These are phyloP conservation scores for Penicillium sp. DNA, from an alignment of 2,329 filamentous ascomycete genomes.

Conservation along the genomic window DNA sequence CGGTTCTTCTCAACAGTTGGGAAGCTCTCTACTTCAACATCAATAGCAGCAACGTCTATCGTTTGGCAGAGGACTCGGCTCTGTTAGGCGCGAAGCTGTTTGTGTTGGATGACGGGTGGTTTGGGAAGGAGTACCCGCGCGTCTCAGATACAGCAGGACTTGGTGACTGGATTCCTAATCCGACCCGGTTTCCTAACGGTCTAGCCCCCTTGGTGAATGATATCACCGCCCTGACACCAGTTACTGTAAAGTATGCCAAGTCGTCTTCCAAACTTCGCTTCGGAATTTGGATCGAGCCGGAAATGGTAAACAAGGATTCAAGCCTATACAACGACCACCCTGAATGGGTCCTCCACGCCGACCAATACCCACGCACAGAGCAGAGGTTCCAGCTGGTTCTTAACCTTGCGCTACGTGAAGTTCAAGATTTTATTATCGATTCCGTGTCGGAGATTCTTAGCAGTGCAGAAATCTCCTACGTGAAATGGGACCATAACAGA, in stretches of 20 bases:
- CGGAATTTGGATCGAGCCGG: conserved; percentile 68
- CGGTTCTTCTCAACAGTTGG: conserved; percentile 66
- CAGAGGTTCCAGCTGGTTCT: conserved; percentile 62
- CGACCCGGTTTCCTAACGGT: conserved; percentile 60
- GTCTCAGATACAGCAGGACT: conserved; percentile 59
- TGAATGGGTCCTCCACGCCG: conserved; percentile 64
- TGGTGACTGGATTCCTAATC: conserved; percentile 65
- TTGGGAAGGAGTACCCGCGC: conserved; percentile 63
- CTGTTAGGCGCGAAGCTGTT: conserved; percentile 62
- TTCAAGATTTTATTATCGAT: conserved; percentile 64
- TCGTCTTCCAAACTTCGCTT: conserved; percentile 56
- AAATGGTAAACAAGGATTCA: conserved; percentile 67
- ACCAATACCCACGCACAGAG: conserved; percentile 57
- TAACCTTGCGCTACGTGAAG: conserved; percentile 61
- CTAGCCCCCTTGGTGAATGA: conserved; percentile 54
- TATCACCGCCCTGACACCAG: conserved; percentile 53
- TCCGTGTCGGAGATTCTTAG: conserved; percentile 58
- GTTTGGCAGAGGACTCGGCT: conserved; percentile 58
- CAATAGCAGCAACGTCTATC: conserved; percentile 58
- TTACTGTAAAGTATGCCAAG: conserved; percentile 31
- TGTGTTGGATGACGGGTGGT: conserved; percentile 69
- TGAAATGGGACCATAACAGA: conserved; percentile 71
- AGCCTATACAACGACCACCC: conserved; percentile 63
- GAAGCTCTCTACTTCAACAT: conserved; percentile 63
- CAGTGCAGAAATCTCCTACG: conserved; percentile 57